Evolutionary conservation across 2,329 filamentous ascomycete genomes (phyloP).

Genomic region (Pezicula neosporulosa): DNA sequence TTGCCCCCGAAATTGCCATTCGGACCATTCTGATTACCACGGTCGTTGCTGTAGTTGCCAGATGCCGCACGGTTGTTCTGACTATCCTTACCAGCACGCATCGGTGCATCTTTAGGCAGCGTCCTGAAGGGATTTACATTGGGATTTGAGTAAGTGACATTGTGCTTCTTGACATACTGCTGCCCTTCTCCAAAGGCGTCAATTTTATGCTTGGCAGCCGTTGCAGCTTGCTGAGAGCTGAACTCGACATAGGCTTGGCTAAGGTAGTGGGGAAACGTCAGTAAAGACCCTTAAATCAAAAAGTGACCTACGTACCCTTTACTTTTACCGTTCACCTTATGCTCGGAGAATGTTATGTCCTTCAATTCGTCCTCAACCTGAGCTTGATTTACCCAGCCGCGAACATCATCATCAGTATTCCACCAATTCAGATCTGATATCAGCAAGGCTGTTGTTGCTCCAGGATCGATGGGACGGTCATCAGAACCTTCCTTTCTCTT

Average conservation of each 20-base stretch:
- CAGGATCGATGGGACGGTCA: constrained; percentile 54
- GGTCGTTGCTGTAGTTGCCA: constrained; percentile 46
- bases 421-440: constrained; percentile 94
- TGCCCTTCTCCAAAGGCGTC: constrained; percentile 56
- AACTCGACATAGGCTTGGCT: constrained; percentile 85
- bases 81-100: constrained; percentile 61
- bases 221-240: constrained; percentile 76
- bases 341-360: constrained; percentile 95
- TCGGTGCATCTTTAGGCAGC: constrained; percentile 81
- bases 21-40: constrained; percentile 27
- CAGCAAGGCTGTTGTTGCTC: constrained; percentile 68
- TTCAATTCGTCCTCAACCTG: constrained; percentile 80
- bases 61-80: constrained; percentile 49
- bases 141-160: constrained; percentile 71
- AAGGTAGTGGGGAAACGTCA: constrained; percentile 3
- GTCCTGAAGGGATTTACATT: constrained; percentile 86
- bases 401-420: constrained; percentile 92
- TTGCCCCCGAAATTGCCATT: constrained; percentile 30
- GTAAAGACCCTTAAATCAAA: background rate
- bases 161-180: constrained; percentile 60
- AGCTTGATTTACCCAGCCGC: constrained; percentile 79
- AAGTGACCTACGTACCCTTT: constrained; percentile 71
- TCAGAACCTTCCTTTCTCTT: constrained; percentile 61
- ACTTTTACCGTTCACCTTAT: constrained; percentile 98
- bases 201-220: constrained; percentile 78